Evolutionary conservation across 306 rosid genomes (phyloP), one percentile per base, ranked within the genome.

Genomic region (Fagus sylvatica): DNA sequence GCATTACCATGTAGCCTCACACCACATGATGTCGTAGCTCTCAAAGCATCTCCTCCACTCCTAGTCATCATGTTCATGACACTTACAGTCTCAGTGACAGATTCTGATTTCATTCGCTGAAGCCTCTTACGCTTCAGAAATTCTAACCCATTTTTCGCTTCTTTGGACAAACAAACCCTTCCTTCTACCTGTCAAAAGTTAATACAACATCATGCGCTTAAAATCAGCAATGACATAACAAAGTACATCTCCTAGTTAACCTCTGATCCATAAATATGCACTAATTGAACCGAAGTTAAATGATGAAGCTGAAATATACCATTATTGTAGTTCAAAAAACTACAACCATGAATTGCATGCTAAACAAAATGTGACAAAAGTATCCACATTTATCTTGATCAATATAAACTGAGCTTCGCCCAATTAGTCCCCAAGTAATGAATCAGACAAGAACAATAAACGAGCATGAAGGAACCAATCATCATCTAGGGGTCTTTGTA

Each of bases 41-140:
- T 88, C 72, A 90, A 85, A 82, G 99, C 96, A 77, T 93, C 97
- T 71, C 99, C 99, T 48, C 98, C 97, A 39, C 98, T 96, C 87
- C 98, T 88, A 54, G 88, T 76, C 90, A 91, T 87, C 87, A 77
- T 85, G 81, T 81, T 91, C 12, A 82, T 81, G 72, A 85, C 61
- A 59, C 79, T 73, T 53, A 54, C 69, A 77, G 87, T 86, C 85
- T 83, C 91, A 1, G 84, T 4, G 74, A 72, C 76, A 78, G 83
- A 74, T 71, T 74, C 80, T 1, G 88, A 64, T 78, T 84, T 85
- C 84, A 87, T 87, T 36, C 90, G 90, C 82, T 90, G 85, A 87
- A 96, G 93, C 98, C 94, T 85, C 80, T 87, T 93, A 6, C 85
- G 87, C 89, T 81, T 91, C 85, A 91, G 83, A 73, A 77, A 57